Conservation (phyloP, 176 grass and related monocot genomes). For the Carex littledalei region DNA sequence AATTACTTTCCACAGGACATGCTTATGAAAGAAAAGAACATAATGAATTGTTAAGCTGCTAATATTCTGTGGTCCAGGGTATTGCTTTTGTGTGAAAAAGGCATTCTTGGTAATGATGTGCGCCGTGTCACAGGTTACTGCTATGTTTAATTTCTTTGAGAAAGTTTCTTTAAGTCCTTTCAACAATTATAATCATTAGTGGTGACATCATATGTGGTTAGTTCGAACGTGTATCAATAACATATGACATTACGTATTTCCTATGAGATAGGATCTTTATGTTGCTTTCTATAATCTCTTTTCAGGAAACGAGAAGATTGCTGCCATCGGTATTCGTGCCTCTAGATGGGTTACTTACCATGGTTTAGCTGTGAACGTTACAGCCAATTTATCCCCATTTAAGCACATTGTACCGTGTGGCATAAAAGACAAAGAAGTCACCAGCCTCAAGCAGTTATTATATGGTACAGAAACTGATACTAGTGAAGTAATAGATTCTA, state of each 20-base stretch:
- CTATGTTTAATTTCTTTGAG: not conserved
- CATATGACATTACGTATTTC: not conserved
- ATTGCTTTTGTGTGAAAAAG: not conserved
- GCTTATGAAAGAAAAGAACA: not conserved
- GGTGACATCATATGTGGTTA: not conserved
- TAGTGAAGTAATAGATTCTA: slow-evolving; percentile 24
- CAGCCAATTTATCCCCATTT: slow-evolving; percentile 54
- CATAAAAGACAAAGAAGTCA: slow-evolving; percentile 35
- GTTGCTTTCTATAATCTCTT: slow-evolving; percentile 11
- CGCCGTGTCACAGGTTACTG: not conserved
- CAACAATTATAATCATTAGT: not conserved
- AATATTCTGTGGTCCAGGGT: not conserved
- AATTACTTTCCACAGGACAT: not conserved
- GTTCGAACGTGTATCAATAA: not conserved
- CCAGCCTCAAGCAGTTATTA: slow-evolving; percentile 55
- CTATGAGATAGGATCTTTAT: not conserved
- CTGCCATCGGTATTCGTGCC: slow-evolving; percentile 57
- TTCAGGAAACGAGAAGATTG: slow-evolving; percentile 62
- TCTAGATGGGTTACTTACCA: slow-evolving; percentile 60
- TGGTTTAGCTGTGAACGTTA: slow-evolving; percentile 69
- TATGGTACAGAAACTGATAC: not conserved
- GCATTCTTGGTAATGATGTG: not conserved
- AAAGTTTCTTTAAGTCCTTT: not conserved
- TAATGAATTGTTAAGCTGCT: not conserved
- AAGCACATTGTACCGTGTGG: slow-evolving; percentile 57